Percentiles rank a stretch among this genome's conserved stretches.
Conservation (phyloP, 2,329 filamentous ascomycete genomes). For the Parafenestella ontariensis region DNA sequence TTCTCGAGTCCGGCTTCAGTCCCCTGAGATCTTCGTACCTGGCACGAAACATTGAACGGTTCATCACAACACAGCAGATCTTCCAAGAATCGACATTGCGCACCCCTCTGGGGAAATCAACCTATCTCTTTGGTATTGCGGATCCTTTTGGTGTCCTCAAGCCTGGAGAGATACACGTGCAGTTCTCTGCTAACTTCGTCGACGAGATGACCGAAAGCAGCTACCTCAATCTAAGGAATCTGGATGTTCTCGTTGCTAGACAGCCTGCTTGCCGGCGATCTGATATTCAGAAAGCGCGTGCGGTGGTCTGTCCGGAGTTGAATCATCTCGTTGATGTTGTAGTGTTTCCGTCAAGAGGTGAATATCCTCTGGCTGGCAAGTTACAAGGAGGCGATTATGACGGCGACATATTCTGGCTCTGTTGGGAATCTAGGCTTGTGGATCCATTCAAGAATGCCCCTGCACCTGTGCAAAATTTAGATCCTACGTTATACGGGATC, state of each 20-base stretch:
- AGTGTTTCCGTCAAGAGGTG: constrained; percentile 73
- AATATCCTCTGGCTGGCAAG: constrained; percentile 69
- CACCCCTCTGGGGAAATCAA: constrained; percentile 67
- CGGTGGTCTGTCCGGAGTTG: constrained; percentile 63
- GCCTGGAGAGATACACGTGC: constrained; percentile 71
- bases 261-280: constrained; percentile 73
- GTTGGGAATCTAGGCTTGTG: constrained; percentile 73
- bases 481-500: constrained; percentile 60
- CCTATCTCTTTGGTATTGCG: constrained; percentile 70
- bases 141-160: constrained; percentile 69
- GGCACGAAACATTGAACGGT: constrained; percentile 54
- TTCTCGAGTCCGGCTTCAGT: constrained; percentile 62
- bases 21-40: constrained; percentile 59
- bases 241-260: constrained; percentile 71
- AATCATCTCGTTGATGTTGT: constrained; percentile 78
- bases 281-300: constrained; percentile 70
- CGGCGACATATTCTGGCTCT: constrained; percentile 78
- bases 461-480: constrained; percentile 54
- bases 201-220: constrained; percentile 62
- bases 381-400: constrained; percentile 84
- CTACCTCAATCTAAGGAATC: constrained; percentile 61
- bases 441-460: constrained; percentile 70
- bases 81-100: constrained; percentile 64
- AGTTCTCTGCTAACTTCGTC: constrained; percentile 68
- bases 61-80: constrained; percentile 63